phyloP scores from a whole-genome alignment of 371 early-diverging fungal species.

The Quaeritorhiza haematococci region DNA sequence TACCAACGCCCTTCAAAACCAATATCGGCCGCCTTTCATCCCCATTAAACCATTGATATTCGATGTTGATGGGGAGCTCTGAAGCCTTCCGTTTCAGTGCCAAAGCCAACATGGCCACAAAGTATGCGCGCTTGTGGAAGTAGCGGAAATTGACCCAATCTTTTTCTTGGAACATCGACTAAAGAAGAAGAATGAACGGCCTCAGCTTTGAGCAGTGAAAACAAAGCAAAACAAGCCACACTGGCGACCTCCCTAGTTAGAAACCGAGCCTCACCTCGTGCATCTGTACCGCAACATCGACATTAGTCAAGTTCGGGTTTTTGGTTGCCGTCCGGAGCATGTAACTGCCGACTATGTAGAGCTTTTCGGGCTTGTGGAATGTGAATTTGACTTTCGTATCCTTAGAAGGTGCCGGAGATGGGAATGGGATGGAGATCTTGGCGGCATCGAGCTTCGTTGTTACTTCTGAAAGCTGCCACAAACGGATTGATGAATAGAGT shows the following conservation, averaged over 20 bases:
- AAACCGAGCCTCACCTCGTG: conserved; percentile 70
- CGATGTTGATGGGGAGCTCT: conserved; percentile 47
- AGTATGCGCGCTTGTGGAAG: conserved; percentile 91
- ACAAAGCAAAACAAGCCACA: background rate
- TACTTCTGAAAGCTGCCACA: conserved; percentile 21
- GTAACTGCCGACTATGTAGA: conserved; percentile 87
- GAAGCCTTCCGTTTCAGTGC: conserved; percentile 38
- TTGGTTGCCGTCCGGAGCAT: conserved; percentile 72
- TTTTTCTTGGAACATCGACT: conserved; percentile 79
- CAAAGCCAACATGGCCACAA: conserved; percentile 60
- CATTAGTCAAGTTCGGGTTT: conserved; percentile 57
- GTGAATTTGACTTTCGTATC: conserved; percentile 71
- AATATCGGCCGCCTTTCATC: conserved; percentile 77
- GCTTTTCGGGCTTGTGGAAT: conserved; percentile 66
- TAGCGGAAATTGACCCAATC: conserved; percentile 92
- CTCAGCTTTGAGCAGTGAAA: background rate
- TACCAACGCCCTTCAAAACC: conserved; percentile 36
- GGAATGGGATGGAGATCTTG: conserved; percentile 67
- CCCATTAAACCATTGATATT: conserved; percentile 55
- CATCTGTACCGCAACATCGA: conserved; percentile 92
- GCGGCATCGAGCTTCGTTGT: conserved; percentile 11
- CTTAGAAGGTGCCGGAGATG: conserved; percentile 57
- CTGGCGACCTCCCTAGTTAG: too few species aligned
- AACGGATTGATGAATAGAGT: conserved; percentile 3
- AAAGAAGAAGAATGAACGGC: background rate